Evolutionary conservation across 2,329 filamentous ascomycete species (phyloP).

Genomic region (Sphaerulina populicola): DNA sequence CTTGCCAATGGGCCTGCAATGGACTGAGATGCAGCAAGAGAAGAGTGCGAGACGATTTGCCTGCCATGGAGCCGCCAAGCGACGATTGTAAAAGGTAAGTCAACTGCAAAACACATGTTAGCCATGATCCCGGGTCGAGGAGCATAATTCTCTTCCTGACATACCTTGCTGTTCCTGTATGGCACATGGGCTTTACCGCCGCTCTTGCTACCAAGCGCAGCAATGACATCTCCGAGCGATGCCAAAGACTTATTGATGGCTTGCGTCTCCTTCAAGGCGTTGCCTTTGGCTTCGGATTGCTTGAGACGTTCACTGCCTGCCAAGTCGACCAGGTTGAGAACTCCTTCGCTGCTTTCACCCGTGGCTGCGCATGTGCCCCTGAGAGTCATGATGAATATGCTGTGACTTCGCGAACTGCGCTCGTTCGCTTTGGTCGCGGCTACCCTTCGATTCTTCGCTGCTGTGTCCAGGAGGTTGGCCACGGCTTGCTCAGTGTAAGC

Average conservation of each 20-base stretch:
- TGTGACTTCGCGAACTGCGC: constrained; percentile 87
- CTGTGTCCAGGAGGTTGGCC: constrained; percentile 52
- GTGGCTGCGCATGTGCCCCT: constrained; percentile 62
- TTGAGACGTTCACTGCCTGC: constrained; percentile 87
- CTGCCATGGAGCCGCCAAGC: constrained; percentile 66
- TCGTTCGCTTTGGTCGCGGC: constrained; percentile 97
- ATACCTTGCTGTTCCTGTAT: constrained; percentile 86
- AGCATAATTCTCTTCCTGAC: constrained; percentile 17
- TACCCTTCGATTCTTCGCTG: constrained; percentile 78
- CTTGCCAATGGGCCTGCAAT: constrained; percentile 77
- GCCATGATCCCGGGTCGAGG: neutral
- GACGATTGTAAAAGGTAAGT: constrained; percentile 94
- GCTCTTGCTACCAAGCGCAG: constrained; percentile 76
- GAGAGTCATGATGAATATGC: constrained; percentile 79
- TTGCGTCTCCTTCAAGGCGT: constrained; percentile 84
- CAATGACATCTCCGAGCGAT: constrained; percentile 89
- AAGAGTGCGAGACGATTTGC: constrained; percentile 67
- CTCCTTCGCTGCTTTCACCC: constrained; percentile 79
- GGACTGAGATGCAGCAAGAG: constrained; percentile 99
- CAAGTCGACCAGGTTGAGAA: constrained; percentile 89
- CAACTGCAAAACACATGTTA: constrained; percentile 45
- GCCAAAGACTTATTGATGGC: constrained; percentile 94
- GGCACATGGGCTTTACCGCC: constrained; percentile 63
- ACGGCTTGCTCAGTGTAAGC: constrained; percentile 29
- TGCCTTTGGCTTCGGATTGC: constrained; percentile 76